A percentile compares a stretch with the other conserved stretches of the same genome.
Evolutionary conservation across 2,329 filamentous ascomycete genomes (phyloP).

Genomic region (Aureobasidium sp.): DNA sequence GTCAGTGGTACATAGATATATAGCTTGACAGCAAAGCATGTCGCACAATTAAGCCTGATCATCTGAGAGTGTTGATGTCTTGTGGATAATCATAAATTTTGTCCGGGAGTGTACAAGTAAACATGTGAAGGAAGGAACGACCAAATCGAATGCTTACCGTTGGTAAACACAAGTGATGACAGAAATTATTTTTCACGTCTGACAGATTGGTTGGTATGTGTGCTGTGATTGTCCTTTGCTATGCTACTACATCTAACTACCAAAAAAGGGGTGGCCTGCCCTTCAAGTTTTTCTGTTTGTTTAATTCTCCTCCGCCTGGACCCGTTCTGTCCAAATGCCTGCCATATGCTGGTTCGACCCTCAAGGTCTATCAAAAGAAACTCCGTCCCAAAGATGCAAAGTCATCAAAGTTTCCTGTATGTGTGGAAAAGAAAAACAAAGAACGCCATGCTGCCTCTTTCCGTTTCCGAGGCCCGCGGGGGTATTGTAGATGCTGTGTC

Average conservation of each 20-base stretch:
- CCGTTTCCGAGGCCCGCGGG: background rate
- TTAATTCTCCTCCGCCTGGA: background rate
- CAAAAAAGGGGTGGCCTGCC: background rate
- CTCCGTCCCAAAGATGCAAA: constrained; percentile 1
- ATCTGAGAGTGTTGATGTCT: too few relatives aligned
- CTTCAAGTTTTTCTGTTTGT: background rate
- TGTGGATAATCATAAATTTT: too few relatives aligned
- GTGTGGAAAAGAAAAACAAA: background rate
- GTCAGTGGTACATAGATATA: too few relatives aligned
- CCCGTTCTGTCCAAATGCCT: background rate
- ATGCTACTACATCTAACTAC: constrained; percentile 3
- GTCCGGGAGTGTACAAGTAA: too few relatives aligned
- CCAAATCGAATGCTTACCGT: too few relatives aligned
- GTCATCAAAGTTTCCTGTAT: background rate
- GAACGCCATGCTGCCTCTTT: background rate
- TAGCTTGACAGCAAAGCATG: too few relatives aligned
- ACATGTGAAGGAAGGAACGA: too few relatives aligned
- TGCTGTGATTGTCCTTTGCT: background rate
- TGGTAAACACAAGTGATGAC: background rate
- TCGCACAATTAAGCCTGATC: too few relatives aligned
- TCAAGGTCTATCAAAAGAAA: background rate
- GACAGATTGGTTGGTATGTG: background rate
- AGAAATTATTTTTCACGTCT: background rate
- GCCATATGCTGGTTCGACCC: background rate
- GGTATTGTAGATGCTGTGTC: constrained; percentile 8